phyloP scores from a whole-genome alignment of 495 filamentous ascomycete species.

The Rostrohypoxylon terebratum region DNA sequence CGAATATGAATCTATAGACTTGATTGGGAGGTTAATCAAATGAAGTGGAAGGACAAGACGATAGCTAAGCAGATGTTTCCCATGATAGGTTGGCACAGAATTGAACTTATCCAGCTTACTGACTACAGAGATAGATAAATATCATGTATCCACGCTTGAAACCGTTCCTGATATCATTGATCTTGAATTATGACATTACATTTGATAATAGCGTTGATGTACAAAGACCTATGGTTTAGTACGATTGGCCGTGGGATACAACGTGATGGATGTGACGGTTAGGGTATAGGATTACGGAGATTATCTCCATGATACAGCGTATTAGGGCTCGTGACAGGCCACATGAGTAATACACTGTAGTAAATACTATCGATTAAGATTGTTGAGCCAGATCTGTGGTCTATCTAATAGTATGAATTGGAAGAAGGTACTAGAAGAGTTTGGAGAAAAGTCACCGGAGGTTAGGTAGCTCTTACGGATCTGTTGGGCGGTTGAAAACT shows the following conservation, averaged over 20 bases:
- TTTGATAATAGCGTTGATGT: neutral
- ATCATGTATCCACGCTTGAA: conserved; percentile 1
- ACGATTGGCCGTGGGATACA: neutral
- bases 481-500: no score
- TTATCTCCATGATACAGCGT: no score
- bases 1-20: conserved; percentile 11
- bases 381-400: no score
- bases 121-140: neutral
- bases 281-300: no score
- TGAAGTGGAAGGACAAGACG: conserved; percentile 6
- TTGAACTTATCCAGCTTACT: neutral
- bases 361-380: no score
- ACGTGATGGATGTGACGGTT: no score
- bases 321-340: no score
- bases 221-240: neutral
- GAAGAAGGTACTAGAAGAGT: no score
- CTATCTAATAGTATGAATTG: no score
- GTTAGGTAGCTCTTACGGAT: no score
- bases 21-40: conserved; percentile 16
- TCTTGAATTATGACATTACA: neutral
- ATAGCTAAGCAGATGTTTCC: conserved; percentile 14
- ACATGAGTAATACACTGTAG: no score
- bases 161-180: neutral
- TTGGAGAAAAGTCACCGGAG: no score
- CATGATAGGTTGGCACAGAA: conserved; percentile 5